phyloP scores from a whole-genome alignment of 2,329 filamentous ascomycete species.

The Sclerotiophoma versabilis region DNA sequence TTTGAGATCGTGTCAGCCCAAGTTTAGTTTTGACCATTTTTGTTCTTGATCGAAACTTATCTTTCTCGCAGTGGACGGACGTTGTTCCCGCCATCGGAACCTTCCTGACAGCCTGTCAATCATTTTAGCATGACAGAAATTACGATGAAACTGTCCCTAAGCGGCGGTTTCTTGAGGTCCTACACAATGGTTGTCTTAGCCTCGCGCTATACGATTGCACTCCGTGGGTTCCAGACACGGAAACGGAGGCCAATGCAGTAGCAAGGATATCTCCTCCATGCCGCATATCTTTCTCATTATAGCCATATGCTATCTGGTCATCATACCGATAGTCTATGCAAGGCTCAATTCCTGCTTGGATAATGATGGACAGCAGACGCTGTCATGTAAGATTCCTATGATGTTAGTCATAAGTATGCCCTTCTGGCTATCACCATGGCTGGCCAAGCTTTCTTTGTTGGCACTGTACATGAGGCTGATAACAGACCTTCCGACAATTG shows the following conservation, averaged over 20 bases:
- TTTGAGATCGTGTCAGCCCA: too few relatives aligned
- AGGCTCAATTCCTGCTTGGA: constrained; percentile 34
- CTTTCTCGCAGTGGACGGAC: too few relatives aligned
- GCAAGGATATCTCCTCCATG: constrained; percentile 31
- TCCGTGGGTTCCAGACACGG: constrained; percentile 20
- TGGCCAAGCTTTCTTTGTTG: constrained; percentile 52
- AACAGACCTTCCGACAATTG: constrained; percentile 35
- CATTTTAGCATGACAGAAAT: too few relatives aligned
- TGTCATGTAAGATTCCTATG: constrained; percentile 42
- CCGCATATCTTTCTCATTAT: constrained; percentile 35
- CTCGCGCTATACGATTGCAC: constrained; percentile 26
- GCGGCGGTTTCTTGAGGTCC: background rate
- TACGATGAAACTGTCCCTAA: constrained; percentile 12
- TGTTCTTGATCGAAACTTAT: too few relatives aligned
- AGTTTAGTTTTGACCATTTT: too few relatives aligned
- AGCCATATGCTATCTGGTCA: constrained; percentile 44
- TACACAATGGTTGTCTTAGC: constrained; percentile 27
- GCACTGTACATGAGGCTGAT: constrained; percentile 51
- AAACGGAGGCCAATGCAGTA: constrained; percentile 13
- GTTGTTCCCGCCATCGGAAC: too few relatives aligned
- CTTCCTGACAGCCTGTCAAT: too few relatives aligned
- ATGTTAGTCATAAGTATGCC: constrained; percentile 51
- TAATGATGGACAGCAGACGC: constrained; percentile 42
- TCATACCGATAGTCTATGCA: constrained; percentile 44
- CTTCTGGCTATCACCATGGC: constrained; percentile 51